Base-by-base conservation (phyloP, 495 filamentous ascomycete species). In the Aspergillus ostianus region DNA sequence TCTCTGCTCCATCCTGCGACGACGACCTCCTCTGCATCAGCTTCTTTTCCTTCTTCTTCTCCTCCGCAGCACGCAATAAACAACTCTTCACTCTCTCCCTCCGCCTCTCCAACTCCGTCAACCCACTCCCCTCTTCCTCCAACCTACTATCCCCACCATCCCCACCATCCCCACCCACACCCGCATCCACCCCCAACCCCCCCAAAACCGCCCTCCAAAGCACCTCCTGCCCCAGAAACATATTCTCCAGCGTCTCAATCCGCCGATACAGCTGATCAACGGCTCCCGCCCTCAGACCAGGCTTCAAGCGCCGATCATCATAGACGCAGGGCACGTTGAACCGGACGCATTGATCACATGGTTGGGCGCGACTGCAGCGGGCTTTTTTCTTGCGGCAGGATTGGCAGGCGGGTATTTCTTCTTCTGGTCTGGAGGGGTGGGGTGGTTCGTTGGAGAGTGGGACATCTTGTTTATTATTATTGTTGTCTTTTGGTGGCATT, bases 351-450 rank as follows among this genome's bases (percentile, higher is more conserved):
- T 77, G 70, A 15, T 71, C 67, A 55, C 74, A 78, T 20, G 73
- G 74, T 41, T 76, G 72, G 45, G 62, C 64, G 21, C 75, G 64
- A 51, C 66, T 67, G 61, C 75, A 78, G 52, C 73, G 72, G 9
- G 75, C 72, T 51, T 78, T 80, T 61, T 75, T 75, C 61, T 71
- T 70, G 15, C 73, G 66, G 56, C 75, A 78, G 3, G 73, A 71
- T 58, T 77, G 74, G 26, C 76, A 79, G n/a, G 66, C 62, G 1
- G 65, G 65, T 1, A 67, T 55, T 19, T 68, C 63, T 15, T 68
- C 66, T 2, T 68, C 57, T n/a, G n/a, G n/a, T n/a, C n/a, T n/a
- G 46, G 17, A 2, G 32, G 51, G 20, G 27, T 65, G 63, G 30
- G 36, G 3, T 6, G 45, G 19, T 10, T 65, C 62, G 10, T 41